phyloP scores from a whole-genome alignment of 257 asterid species.

The Forsythia suspensa region DNA sequence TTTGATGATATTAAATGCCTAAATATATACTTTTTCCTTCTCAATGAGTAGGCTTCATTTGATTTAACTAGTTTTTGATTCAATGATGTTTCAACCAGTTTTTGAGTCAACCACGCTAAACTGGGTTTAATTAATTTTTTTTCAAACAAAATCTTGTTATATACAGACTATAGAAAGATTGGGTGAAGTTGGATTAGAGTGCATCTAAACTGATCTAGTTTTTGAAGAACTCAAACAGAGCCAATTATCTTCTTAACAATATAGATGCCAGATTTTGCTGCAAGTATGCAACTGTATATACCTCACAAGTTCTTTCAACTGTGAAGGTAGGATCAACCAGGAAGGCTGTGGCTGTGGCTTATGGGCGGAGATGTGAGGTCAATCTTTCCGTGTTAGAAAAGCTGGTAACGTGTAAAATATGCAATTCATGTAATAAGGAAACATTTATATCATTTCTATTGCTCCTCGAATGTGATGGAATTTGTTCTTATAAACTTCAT shows the following conservation, averaged over 20 bases:
- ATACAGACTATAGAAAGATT: neutral
- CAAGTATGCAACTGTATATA: conserved; percentile 19
- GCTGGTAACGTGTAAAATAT: conserved; percentile 48
- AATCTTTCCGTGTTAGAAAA: conserved; percentile 73
- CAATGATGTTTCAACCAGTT: neutral
- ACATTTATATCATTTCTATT: neutral
- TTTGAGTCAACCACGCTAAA: neutral
- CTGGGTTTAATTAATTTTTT: neutral
- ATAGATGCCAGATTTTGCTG: neutral
- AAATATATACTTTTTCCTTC: neutral
- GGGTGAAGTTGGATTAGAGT: neutral
- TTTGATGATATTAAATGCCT: neutral
- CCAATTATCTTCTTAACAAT: neutral
- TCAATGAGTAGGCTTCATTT: neutral
- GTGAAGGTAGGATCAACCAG: conserved; percentile 88
- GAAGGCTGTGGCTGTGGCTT: conserved; percentile 77
- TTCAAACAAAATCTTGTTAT: neutral
- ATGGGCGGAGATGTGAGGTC: conserved; percentile 82
- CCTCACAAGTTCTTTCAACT: conserved; percentile 21
- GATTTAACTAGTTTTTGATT: neutral
- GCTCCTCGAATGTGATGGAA: neutral
- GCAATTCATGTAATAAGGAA: neutral
- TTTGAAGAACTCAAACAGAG: neutral
- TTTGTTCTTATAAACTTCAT: conserved; percentile 7
- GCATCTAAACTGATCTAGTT: neutral